A percentile compares a stretch with the other conserved stretches of the same genome.
phyloP scores from a whole-genome alignment of 2,329 filamentous ascomycete species.

The Whalleya microplaca region DNA sequence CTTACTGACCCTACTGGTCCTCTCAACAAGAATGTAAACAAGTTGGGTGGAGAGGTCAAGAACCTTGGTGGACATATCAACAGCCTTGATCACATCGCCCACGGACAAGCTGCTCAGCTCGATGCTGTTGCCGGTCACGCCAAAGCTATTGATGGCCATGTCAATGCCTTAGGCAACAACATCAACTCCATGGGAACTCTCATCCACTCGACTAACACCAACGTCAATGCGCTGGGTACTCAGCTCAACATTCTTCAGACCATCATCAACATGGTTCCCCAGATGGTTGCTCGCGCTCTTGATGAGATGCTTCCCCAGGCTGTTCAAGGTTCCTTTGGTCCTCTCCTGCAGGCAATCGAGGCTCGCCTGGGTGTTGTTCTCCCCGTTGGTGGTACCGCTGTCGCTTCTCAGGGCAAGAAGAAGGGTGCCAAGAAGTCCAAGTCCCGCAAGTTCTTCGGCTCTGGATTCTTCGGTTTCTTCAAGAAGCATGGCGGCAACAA shows the following conservation, averaged over 20 bases:
- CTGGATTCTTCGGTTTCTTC: not conserved
- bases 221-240: constrained; percentile 16
- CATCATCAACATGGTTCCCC: constrained; percentile 32
- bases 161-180: constrained; percentile 31
- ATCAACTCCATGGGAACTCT: constrained; percentile 31
- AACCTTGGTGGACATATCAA: constrained; percentile 6
- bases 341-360: constrained; percentile 23
- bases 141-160: constrained; percentile 32
- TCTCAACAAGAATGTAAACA: constrained; percentile 7
- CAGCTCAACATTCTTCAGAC: constrained; percentile 31
- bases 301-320: constrained; percentile 18
- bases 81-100: constrained; percentile 7
- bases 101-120: constrained; percentile 28
- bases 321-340: constrained; percentile 11
- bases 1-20: constrained; percentile 22
- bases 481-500: constrained; percentile 1
- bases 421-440: constrained; percentile 1
- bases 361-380: constrained; percentile 10
- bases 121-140: constrained; percentile 32
- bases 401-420: not conserved
- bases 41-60: constrained; percentile 1
- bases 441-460: constrained; percentile 8
- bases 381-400: not conserved
- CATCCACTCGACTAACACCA: constrained; percentile 33
- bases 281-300: constrained; percentile 22